Evolutionary conservation across 805 yeast species (phyloP).

Genomic region (Lipomyces japonicus): DNA sequence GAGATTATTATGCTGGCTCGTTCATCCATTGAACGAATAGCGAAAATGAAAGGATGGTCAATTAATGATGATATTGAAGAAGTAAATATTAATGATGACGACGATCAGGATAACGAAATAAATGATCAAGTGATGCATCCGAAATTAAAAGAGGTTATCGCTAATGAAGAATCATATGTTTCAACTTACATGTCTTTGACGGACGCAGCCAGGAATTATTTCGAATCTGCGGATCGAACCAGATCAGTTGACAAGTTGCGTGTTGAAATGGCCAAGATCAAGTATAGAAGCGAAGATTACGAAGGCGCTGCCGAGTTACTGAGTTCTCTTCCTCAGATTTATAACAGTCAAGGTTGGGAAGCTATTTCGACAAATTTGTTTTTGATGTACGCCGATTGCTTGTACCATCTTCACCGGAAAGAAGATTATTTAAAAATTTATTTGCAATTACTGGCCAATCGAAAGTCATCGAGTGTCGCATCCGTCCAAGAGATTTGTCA

Average conservation of each 20-base stretch:
- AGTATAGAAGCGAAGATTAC: conserved; percentile 55
- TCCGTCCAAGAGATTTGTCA: conserved; percentile 7
- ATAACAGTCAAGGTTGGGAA: conserved; percentile 70
- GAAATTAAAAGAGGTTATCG: conserved; percentile 33
- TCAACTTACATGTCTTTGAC: conserved; percentile 52
- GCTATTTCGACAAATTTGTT: conserved; percentile 62
- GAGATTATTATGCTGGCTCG: conserved; percentile 43
- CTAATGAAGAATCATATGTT: conserved; percentile 39
- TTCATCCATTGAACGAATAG: conserved; percentile 39
- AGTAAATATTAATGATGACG: conserved; percentile 9
- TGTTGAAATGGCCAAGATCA: conserved; percentile 71
- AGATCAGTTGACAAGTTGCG: conserved; percentile 70
- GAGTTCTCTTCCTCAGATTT: conserved; percentile 64
- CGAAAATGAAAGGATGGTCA: conserved; percentile 21
- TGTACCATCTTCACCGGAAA: conserved; percentile 37
- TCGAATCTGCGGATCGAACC: conserved; percentile 50
- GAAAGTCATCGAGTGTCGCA: conserved; percentile 4
- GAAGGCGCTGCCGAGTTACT: conserved; percentile 60
- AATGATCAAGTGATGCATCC: conserved; percentile 16
- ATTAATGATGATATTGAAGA: conserved; percentile 16
- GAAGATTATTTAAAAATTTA: conserved; percentile 31
- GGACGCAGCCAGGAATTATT: conserved; percentile 52
- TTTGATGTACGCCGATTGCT: conserved; percentile 64
- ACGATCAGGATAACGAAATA: conserved; percentile 12
- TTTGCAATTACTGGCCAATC: conserved; percentile 15